Evolutionary conservation across 257 asterid genomes (phyloP).

Genomic region (Capsicum rhomboideum): DNA sequence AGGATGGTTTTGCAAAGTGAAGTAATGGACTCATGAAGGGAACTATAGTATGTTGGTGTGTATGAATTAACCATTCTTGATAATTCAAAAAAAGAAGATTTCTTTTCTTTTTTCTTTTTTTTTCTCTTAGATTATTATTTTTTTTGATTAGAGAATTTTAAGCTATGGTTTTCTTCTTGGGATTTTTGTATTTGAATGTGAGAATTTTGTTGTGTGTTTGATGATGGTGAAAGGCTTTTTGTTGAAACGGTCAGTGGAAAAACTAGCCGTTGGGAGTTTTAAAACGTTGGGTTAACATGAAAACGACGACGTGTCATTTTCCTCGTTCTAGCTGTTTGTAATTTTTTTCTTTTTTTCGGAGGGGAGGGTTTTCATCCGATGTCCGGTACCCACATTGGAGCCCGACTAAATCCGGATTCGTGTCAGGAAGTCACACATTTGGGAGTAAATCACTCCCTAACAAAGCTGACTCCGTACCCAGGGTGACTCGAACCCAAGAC

Average conservation of each 20-base stretch:
- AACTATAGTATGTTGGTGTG: slow-evolving; percentile 78
- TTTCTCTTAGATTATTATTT: not conserved
- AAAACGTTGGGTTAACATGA: slow-evolving; percentile 28
- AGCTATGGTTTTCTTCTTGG: too few relatives aligned
- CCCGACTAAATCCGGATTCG: too few relatives aligned
- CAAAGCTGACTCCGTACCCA: too few relatives aligned
- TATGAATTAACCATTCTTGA: slow-evolving; percentile 58
- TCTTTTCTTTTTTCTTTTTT: not conserved
- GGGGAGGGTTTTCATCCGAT: too few relatives aligned
- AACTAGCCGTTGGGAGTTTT: slow-evolving; percentile 55
- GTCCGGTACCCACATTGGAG: too few relatives aligned
- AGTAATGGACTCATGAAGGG: slow-evolving; percentile 77
- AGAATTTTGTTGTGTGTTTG: slow-evolving; percentile 2
- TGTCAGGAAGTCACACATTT: too few relatives aligned
- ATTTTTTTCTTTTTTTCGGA: too few relatives aligned
- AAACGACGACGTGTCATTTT: not conserved
- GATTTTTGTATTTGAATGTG: not conserved
- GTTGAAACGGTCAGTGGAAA: slow-evolving; percentile 32
- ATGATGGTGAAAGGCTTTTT: not conserved
- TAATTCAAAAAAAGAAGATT: not conserved
- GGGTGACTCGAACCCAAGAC: too few relatives aligned
- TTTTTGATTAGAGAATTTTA: not conserved
- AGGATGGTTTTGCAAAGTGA: slow-evolving; percentile 81
- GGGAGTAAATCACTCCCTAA: too few relatives aligned
- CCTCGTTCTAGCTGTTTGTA: not conserved